Conservation (phyloP, 2,329 filamentous ascomycete species). For the Beauveria sp. region DNA sequence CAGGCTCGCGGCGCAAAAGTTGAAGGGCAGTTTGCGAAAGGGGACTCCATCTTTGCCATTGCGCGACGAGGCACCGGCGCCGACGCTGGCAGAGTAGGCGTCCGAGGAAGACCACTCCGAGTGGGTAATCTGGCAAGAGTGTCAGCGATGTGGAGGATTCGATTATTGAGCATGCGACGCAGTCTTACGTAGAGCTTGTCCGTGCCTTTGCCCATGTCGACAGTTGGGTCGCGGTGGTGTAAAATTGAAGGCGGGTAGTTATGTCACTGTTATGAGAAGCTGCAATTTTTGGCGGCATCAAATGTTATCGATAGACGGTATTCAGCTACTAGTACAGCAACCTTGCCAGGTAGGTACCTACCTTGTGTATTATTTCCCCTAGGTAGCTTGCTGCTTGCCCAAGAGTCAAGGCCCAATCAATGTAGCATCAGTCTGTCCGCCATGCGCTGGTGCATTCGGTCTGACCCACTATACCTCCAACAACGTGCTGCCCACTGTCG, state of each 20-base stretch:
- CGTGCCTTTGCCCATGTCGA: slow-evolving; percentile 35
- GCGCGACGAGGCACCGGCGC: slow-evolving; percentile 54
- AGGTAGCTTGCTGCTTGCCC: background rate
- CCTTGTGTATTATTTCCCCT: no score
- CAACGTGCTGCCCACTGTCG: slow-evolving; percentile 1
- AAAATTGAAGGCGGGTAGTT: background rate
- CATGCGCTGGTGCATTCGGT: background rate
- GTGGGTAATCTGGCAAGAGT: slow-evolving; percentile 64
- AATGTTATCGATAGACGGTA: background rate
- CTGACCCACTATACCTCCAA: background rate
- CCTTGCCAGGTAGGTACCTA: no score
- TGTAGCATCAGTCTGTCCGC: background rate
- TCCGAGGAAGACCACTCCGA: slow-evolving; percentile 94
- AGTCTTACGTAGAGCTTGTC: slow-evolving; percentile 37
- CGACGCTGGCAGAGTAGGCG: slow-evolving; percentile 74
- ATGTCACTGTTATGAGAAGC: background rate
- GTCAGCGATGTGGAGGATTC: slow-evolving; percentile 1
- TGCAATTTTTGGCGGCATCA: background rate
- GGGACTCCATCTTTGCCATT: slow-evolving; percentile 41
- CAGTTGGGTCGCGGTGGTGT: background rate
- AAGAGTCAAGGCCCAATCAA: background rate
- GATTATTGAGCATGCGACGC: background rate
- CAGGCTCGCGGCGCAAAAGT: slow-evolving; percentile 92
- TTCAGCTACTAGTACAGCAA: background rate
- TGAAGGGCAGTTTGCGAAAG: slow-evolving; percentile 91